These are phyloP conservation scores for Xylariaceae sp. DNA, from an alignment of 2,329 filamentous ascomycete species.

Conservation along the genomic window DNA sequence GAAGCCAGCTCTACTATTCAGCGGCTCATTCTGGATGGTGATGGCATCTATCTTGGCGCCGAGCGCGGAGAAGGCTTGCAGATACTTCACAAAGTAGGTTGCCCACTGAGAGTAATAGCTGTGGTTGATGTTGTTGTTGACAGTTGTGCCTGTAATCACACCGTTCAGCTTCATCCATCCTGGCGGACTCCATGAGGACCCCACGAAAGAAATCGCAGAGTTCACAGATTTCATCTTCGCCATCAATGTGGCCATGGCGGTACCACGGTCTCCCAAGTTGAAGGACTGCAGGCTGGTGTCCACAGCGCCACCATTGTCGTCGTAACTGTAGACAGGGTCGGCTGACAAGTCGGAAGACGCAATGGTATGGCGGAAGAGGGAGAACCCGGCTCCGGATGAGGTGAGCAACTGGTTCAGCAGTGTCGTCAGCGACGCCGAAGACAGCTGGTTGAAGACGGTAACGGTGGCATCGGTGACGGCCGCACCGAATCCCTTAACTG, in stretches of 20 bases:
- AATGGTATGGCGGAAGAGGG: slow-evolving; percentile 38
- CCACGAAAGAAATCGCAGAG: slow-evolving; percentile 34
- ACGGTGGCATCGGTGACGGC: slow-evolving; percentile 41
- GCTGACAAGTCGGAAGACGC: slow-evolving; percentile 38
- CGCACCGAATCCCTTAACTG: slow-evolving; percentile 39
- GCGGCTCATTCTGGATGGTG: slow-evolving; percentile 43
- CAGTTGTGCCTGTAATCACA: slow-evolving; percentile 27
- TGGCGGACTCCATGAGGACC: slow-evolving; percentile 38
- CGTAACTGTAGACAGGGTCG: slow-evolving; percentile 38
- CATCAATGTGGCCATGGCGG: slow-evolving; percentile 36
- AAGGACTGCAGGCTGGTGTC: slow-evolving; percentile 32
- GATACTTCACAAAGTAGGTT: slow-evolving; percentile 40
- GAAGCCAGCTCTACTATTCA: slow-evolving; percentile 36
- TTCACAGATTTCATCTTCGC: slow-evolving; percentile 34
- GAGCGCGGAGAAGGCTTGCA: slow-evolving; percentile 34
- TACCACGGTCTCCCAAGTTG: slow-evolving; percentile 36
- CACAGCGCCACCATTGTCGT: slow-evolving; percentile 31
- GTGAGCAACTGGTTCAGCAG: slow-evolving; percentile 36
- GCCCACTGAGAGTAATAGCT: slow-evolving; percentile 33
- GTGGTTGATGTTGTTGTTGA: slow-evolving; percentile 35
- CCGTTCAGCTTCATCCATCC: slow-evolving; percentile 41
- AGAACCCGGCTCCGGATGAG: slow-evolving; percentile 35
- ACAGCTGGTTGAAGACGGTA: slow-evolving; percentile 34
- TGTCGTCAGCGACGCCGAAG: slow-evolving; percentile 25
- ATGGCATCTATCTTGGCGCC: slow-evolving; percentile 38